phyloP scores from a whole-genome alignment of 1,284 basidiomycete genomes.

The Malassezia cuniculi region DNA sequence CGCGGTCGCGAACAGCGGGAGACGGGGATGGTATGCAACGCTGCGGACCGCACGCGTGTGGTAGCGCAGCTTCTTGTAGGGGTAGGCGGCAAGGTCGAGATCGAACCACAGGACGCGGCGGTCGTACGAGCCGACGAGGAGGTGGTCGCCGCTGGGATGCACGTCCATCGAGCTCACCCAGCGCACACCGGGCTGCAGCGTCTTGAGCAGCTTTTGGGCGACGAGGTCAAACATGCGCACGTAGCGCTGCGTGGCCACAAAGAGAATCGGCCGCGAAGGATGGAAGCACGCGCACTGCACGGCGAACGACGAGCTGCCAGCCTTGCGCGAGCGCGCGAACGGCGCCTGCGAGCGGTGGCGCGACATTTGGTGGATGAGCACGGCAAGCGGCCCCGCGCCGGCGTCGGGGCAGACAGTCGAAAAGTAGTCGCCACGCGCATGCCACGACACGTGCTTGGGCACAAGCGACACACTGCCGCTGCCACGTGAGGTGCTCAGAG shows the following conservation, averaged over 20 bases:
- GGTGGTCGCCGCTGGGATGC: constrained; percentile 70
- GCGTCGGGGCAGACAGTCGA: constrained; percentile 57
- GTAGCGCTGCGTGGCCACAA: constrained; percentile 96
- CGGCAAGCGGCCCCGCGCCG: constrained; percentile 57
- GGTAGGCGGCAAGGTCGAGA: constrained; percentile 83
- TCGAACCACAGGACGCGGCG: constrained; percentile 98
- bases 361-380: constrained; percentile 89
- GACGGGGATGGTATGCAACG: constrained; percentile 65
- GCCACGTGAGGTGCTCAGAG: constrained; percentile 12
- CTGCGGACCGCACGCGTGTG: constrained; percentile 83
- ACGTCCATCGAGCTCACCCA: constrained; percentile 97
- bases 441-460: constrained; percentile 78
- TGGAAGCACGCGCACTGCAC: constrained; percentile 91
- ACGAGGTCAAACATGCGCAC: constrained; percentile 88
- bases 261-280: constrained; percentile 83
- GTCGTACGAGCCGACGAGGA: constrained; percentile 94
- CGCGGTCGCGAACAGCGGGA: constrained; percentile 86
- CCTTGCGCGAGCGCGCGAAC: constrained; percentile 67
- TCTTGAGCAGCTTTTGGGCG: constrained; percentile 83
- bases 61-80: constrained; percentile 93
- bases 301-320: constrained; percentile 51
- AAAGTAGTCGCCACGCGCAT: constrained; percentile 87
- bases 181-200: constrained; percentile 75
- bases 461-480: constrained; percentile 31
- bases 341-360: constrained; percentile 91